Evolutionary conservation across 768 basidiomycete species (phyloP).

Genomic region (Chalciporus sphaerocephalus): DNA sequence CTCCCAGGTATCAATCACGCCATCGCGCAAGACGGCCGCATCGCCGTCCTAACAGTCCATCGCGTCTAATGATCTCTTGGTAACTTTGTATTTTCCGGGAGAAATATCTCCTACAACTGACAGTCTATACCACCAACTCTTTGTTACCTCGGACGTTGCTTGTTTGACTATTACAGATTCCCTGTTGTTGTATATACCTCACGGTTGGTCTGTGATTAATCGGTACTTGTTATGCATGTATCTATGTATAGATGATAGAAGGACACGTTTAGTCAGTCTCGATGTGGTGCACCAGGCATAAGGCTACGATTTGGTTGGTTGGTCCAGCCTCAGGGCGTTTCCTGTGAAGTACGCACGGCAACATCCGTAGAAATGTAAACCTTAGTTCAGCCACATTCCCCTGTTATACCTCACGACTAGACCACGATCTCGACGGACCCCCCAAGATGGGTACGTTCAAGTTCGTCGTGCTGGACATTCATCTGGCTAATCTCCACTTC

Average conservation of each 20-base stretch:
- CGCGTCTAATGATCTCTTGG: conserved; percentile 34
- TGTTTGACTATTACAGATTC: conserved; percentile 1
- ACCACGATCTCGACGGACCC: conserved; percentile 37
- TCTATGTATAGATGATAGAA: neutral
- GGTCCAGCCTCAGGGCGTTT: neutral
- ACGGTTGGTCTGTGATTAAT: conserved; percentile 1
- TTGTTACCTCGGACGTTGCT: neutral
- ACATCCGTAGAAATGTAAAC: conserved; percentile 27
- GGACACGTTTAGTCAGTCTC: neutral
- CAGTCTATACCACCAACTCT: conserved; percentile 12
- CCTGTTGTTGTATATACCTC: conserved; percentile 13
- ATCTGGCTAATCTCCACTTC: conserved; percentile 17
- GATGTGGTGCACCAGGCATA: no score
- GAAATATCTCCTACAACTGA: neutral
- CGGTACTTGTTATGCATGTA: conserved; percentile 3
- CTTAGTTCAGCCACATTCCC: conserved; percentile 39
- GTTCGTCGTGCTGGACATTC: conserved; percentile 13
- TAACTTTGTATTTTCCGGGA: neutral
- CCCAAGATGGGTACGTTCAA: conserved; percentile 60
- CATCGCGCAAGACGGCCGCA: conserved; percentile 74
- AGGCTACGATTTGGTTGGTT: no score
- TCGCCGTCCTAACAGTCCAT: conserved; percentile 71
- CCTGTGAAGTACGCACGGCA: conserved; percentile 12
- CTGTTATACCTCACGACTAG: conserved; percentile 52
- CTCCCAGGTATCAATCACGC: conserved; percentile 70